Conservation (phyloP, 208 protist species). For the Naegleria lovaniensis region DNA sequence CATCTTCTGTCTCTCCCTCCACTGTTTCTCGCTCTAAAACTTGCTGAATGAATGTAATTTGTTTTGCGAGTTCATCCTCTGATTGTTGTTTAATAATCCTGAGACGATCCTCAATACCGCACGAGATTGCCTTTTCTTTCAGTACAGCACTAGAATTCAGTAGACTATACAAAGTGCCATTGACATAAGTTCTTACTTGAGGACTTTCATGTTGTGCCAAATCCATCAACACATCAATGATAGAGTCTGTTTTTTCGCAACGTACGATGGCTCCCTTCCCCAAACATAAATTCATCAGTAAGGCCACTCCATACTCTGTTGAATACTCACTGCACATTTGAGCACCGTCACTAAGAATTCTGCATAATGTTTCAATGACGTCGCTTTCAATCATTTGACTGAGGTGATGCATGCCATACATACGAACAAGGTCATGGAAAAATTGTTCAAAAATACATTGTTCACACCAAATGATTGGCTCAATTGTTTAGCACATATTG, state of each 20-base stretch:
- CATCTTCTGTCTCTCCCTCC: neutral
- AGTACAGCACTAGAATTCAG: neutral
- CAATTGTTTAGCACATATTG: too few species aligned
- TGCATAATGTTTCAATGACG: neutral
- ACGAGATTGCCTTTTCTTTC: neutral
- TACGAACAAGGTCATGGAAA: neutral
- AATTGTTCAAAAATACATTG: too few species aligned
- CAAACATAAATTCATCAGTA: conserved; percentile 14
- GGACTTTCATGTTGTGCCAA: neutral
- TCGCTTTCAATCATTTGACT: neutral
- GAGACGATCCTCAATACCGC: neutral
- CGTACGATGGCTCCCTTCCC: neutral
- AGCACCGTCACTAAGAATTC: neutral
- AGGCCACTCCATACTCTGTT: neutral
- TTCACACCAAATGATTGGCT: too few species aligned
- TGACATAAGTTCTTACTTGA: conserved; percentile 3
- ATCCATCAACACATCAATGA: neutral
- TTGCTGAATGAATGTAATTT: neutral
- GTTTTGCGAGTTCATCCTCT: neutral
- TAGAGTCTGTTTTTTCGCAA: neutral
- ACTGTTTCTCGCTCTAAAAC: neutral
- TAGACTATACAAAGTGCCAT: neutral
- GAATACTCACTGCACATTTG: neutral
- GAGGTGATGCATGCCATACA: neutral
- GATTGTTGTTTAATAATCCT: neutral